These are phyloP conservation scores for Taiozyma onychis DNA, from an alignment of 1,139 yeast species.

Conservation along the genomic window DNA sequence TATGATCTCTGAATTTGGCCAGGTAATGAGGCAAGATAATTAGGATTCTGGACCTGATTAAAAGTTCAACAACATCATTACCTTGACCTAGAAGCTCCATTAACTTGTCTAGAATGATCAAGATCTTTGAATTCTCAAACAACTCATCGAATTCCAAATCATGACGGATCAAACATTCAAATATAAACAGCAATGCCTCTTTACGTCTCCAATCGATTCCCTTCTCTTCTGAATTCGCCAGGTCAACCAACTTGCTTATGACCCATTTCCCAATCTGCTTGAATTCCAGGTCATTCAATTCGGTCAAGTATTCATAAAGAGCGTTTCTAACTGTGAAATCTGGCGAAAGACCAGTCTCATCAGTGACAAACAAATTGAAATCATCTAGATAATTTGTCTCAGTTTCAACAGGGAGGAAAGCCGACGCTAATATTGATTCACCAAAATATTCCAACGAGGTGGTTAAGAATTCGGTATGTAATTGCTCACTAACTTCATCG, in stretches of 20 bases:
- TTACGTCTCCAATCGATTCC: constrained; percentile 22
- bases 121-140: constrained; percentile 1
- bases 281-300: constrained; percentile 23
- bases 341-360: constrained; percentile 60
- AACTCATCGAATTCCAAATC: constrained; percentile 1
- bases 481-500: constrained; percentile 6
- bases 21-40: constrained; percentile 51
- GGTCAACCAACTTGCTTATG: background rate
- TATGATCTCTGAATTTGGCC: constrained; percentile 39
- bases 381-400: constrained; percentile 42
- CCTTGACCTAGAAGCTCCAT: constrained; percentile 9
- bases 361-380: constrained; percentile 63
- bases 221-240: constrained; percentile 1
- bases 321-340: constrained; percentile 48
- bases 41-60: constrained; percentile 39
- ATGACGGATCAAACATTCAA: constrained; percentile 20
- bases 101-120: constrained; percentile 9
- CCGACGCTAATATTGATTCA: constrained; percentile 8
- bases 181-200: constrained; percentile 28
- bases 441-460: constrained; percentile 4
- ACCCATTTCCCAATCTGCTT: constrained; percentile 8
- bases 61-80: constrained; percentile 5
- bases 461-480: constrained; percentile 3
- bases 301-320: constrained; percentile 43
- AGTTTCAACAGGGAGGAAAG: constrained; percentile 18